These are phyloP conservation scores for Glaciozyma martinii DNA, from an alignment of 768 basidiomycete species.

Conservation along the genomic window DNA sequence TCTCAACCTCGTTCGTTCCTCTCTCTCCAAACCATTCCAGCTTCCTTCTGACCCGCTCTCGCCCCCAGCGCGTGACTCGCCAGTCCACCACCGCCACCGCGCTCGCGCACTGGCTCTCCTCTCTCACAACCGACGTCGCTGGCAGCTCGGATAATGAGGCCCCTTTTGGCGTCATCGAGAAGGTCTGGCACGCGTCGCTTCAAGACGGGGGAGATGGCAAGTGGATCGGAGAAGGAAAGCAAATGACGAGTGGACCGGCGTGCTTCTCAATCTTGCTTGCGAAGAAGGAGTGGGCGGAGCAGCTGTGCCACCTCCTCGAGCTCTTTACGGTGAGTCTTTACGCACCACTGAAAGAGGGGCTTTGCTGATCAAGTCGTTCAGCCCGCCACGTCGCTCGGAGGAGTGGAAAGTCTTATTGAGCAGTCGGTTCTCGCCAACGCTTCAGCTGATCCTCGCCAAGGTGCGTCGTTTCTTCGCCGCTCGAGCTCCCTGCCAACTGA, in stretches of 20 bases:
- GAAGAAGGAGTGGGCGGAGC: slow-evolving; percentile 33
- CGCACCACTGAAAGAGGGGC: not conserved
- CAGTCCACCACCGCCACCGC: slow-evolving; percentile 66
- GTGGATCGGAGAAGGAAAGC: slow-evolving; percentile 61
- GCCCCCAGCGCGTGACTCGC: slow-evolving; percentile 52
- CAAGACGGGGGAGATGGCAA: slow-evolving; percentile 59
- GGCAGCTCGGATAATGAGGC: slow-evolving; percentile 58
- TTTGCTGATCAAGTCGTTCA: slow-evolving; percentile 45
- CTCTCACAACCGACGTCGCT: slow-evolving; percentile 41
- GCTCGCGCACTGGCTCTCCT: slow-evolving; percentile 62
- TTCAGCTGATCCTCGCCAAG: slow-evolving; percentile 50
- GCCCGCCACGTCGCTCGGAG: slow-evolving; percentile 59
- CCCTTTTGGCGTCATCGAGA: slow-evolving; percentile 40
- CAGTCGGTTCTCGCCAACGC: slow-evolving; percentile 58
- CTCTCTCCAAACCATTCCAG: slow-evolving; percentile 47
- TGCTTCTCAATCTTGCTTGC: slow-evolving; percentile 34
- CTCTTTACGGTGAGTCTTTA: slow-evolving; percentile 51
- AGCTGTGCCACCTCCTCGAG: slow-evolving; percentile 55
- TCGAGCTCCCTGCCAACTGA: too few relatives aligned
- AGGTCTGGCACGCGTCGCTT: slow-evolving; percentile 39
- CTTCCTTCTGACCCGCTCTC: slow-evolving; percentile 84
- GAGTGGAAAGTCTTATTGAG: slow-evolving; percentile 75
- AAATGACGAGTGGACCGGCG: slow-evolving; percentile 35
- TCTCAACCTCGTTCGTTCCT: slow-evolving; percentile 55
- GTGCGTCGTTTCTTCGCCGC: too few relatives aligned